Evolutionary conservation across 148 eudicot genomes (phyloP), one percentile per base, ranked within the genome.

Genomic region (Cornus controversa): DNA sequence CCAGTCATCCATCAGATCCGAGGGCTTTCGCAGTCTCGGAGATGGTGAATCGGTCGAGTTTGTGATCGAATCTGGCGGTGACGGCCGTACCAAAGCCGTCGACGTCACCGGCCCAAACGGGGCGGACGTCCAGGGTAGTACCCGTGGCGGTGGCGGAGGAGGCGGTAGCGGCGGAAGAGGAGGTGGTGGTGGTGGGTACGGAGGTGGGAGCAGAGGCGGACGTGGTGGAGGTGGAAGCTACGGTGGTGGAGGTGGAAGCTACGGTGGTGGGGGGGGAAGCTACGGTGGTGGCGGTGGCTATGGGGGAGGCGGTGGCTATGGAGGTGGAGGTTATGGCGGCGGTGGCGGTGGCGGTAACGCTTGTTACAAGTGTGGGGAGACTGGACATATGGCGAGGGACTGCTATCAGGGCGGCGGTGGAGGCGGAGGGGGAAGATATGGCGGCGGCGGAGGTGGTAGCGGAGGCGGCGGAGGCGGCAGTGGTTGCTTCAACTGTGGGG

Each of bases 41-140:
- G 88, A 85, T 2, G 85, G 85, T 6, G 88, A 85, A 79, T 10
- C 67, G 9, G 88, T 85, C 1, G 88, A 85, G 82, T 85, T 66
- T 50, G 47, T 37, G 10, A 66, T 85, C 10, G 81, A 80, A 75
- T 40, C 73, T 26, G 86, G 85, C 29, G 34, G 25, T 10, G 88
- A 85, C 54, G 88, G 88, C 20, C 77, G 88, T 5, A 76, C 75
- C 7, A 85, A 85, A 71, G 88, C 88, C 24, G 78, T 74, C 22
- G 82, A 82, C 65, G 88, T 85, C 22, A 82, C 88, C 0, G 88
- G 88, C 0, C 88, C 88, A 0, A 74, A 70, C 26, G 88, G 75
- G 2, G 85, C 31, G 10, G 26, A 75, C 4, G 88, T 85, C 6
- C 79, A 82, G 67, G 88, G 88, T 4, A 25, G 70, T 15, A 69